Percentiles rank a stretch among this genome's conserved stretches.
Conservation (phyloP, 139 green algal species). For the Bryopsis sp. region DNA sequence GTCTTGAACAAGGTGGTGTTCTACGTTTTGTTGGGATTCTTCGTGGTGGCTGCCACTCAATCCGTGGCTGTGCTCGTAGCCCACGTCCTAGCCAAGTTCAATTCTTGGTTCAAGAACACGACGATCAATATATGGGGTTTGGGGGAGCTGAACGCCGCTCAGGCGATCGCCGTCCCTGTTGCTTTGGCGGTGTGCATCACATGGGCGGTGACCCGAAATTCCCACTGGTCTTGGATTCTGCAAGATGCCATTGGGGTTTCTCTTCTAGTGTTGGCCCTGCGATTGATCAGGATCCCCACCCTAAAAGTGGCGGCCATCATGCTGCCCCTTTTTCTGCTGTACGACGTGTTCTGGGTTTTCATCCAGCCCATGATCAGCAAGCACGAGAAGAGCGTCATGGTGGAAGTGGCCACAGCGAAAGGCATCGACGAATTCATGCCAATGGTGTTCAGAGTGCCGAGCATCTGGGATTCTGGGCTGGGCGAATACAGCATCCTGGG, state of each 20-base stretch:
- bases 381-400: constrained; percentile 56
- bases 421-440: constrained; percentile 37
- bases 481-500: constrained; percentile 42
- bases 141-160: background rate
- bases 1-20: background rate
- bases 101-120: background rate
- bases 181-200: background rate
- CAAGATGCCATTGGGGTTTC: constrained; percentile 23
- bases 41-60: background rate
- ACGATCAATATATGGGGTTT: background rate
- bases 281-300: constrained; percentile 29
- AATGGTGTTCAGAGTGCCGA: constrained; percentile 61
- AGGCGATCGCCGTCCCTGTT: background rate
- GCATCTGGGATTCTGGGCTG: constrained; percentile 19
- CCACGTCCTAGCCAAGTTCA: background rate
- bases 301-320: constrained; percentile 25
- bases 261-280: constrained; percentile 26
- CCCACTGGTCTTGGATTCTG: constrained; percentile 18
- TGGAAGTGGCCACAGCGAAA: constrained; percentile 33
- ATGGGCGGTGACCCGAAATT: constrained; percentile 11
- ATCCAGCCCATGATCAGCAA: constrained; percentile 59
- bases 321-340: constrained; percentile 25
- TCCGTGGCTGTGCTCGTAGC: constrained; percentile 2
- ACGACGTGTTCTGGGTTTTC: constrained; percentile 90
- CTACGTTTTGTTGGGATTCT: background rate